A percentile compares a stretch with the other conserved stretches of the same genome.
These are phyloP conservation scores for Amanita brunnescens DNA, from an alignment of 768 basidiomycete species.

Conservation along the genomic window DNA sequence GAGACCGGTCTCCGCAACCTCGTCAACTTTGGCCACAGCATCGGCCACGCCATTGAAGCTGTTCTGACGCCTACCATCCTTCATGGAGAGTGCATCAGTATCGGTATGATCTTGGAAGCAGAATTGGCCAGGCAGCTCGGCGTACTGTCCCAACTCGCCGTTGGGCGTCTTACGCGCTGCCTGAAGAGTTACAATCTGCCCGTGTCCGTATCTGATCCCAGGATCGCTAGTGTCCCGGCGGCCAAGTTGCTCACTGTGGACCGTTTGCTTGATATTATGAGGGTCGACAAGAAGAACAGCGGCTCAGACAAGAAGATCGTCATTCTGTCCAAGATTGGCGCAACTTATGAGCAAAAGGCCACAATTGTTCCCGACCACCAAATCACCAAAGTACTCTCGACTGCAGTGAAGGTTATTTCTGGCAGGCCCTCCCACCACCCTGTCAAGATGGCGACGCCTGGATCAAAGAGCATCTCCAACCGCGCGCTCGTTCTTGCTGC, in stretches of 20 bases:
- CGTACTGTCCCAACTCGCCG: slow-evolving; percentile 81
- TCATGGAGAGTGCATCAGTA: slow-evolving; percentile 92
- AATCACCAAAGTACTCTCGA: slow-evolving; percentile 75
- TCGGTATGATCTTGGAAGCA: slow-evolving; percentile 96
- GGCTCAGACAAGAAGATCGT: slow-evolving; percentile 92
- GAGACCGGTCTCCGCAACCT: slow-evolving; percentile 96
- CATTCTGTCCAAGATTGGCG: slow-evolving; percentile 82
- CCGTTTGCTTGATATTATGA: slow-evolving; percentile 87
- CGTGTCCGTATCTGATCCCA: slow-evolving; percentile 67
- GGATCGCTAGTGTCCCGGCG: slow-evolving; percentile 63
- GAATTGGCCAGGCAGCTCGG: slow-evolving; percentile 88
- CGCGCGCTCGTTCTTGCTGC: slow-evolving; percentile 91
- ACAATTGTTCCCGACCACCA: slow-evolving; percentile 74
- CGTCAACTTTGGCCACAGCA: slow-evolving; percentile 98
- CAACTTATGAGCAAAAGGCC: slow-evolving; percentile 87
- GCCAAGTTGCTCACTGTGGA: slow-evolving; percentile 70
- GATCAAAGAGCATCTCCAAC: slow-evolving; percentile 95
- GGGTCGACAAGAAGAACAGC: slow-evolving; percentile 95
- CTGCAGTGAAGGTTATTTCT: slow-evolving; percentile 69
- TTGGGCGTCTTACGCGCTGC: slow-evolving; percentile 82
- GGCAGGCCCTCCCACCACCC: slow-evolving; percentile 54
- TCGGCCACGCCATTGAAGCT: slow-evolving; percentile 98
- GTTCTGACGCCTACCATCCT: slow-evolving; percentile 88
- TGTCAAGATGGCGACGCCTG: slow-evolving; percentile 79
- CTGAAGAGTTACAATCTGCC: slow-evolving; percentile 90